Evolutionary conservation across 345 rosid genomes (phyloP).

Genomic region (Eucalyptus microcorys): DNA sequence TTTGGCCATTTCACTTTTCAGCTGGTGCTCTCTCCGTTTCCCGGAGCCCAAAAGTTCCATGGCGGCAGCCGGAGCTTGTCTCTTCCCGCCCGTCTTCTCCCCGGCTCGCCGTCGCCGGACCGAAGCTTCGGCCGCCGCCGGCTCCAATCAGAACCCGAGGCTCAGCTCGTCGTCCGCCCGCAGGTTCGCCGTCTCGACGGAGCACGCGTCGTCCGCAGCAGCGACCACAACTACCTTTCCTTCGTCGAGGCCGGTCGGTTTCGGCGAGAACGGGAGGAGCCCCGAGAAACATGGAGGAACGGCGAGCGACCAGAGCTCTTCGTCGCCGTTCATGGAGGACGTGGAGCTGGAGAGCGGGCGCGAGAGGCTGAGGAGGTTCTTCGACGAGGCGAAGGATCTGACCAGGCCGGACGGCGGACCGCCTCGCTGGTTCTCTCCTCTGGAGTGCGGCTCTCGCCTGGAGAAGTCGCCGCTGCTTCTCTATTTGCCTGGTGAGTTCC

Average conservation of each 20-base stretch:
- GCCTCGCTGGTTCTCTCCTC: slow-evolving; percentile 71
- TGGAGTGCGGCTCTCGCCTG: slow-evolving; percentile 32
- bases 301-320: background rate
- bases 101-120: background rate
- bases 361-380: slow-evolving; percentile 26
- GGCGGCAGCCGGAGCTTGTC: slow-evolving; percentile 3
- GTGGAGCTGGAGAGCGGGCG: background rate
- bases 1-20: background rate
- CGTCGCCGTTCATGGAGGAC: background rate
- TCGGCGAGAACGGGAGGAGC: background rate
- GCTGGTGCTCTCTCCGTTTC: background rate
- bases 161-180: background rate
- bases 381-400: slow-evolving; percentile 31
- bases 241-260: background rate
- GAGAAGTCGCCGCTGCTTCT: slow-evolving; percentile 57
- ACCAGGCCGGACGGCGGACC: slow-evolving; percentile 39
- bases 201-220: background rate
- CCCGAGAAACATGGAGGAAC: background rate
- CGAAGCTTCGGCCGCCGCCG: background rate
- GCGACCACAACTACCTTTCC: background rate
- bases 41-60: background rate
- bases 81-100: background rate
- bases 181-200: slow-evolving; percentile 2
- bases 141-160: background rate
- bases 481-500: slow-evolving; percentile 48